These are phyloP conservation scores for Marasmius tenuissimus DNA, from an alignment of 1,284 basidiomycete genomes.

Conservation along the genomic window DNA sequence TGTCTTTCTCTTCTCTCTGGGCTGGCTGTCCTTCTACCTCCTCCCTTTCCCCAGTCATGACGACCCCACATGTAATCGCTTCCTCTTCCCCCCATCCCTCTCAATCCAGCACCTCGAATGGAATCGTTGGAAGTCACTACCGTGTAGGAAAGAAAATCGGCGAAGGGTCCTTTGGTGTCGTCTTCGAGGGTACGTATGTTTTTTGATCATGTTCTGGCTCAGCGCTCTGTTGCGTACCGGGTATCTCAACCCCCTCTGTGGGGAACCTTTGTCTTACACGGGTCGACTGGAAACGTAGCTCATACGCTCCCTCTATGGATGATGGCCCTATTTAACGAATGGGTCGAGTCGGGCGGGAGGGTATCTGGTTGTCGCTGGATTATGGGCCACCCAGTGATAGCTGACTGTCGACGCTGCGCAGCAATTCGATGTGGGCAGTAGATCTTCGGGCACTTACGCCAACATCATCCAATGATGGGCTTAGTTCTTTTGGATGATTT, in stretches of 20 bases:
- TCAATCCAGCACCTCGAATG: conserved; percentile 59
- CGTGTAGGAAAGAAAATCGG: conserved; percentile 87
- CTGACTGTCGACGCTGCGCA: too few species aligned
- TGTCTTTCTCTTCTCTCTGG: background rate
- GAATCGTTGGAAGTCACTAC: conserved; percentile 75
- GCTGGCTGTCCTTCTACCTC: conserved; percentile 4
- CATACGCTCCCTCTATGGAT: background rate
- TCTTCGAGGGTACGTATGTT: conserved; percentile 65
- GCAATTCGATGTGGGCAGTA: background rate
- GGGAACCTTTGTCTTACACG: background rate
- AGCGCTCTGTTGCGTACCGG: background rate
- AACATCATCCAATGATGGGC: background rate
- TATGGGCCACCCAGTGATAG: too few species aligned
- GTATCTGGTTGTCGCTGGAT: too few species aligned
- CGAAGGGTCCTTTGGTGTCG: conserved; percentile 83
- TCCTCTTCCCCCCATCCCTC: conserved; percentile 66
- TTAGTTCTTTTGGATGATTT: background rate
- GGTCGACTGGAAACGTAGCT: background rate
- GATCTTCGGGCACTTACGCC: background rate
- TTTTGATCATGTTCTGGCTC: background rate
- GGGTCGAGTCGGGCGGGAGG: too few species aligned
- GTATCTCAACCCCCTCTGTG: background rate
- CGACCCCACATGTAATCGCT: conserved; percentile 75
- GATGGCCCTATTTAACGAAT: background rate
- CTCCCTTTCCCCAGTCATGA: conserved; percentile 40